Percentiles rank a stretch among this genome's conserved stretches.
Conservation (phyloP, 2,329 filamentous ascomycete genomes). For the Pseudogymnoascus sp. region DNA sequence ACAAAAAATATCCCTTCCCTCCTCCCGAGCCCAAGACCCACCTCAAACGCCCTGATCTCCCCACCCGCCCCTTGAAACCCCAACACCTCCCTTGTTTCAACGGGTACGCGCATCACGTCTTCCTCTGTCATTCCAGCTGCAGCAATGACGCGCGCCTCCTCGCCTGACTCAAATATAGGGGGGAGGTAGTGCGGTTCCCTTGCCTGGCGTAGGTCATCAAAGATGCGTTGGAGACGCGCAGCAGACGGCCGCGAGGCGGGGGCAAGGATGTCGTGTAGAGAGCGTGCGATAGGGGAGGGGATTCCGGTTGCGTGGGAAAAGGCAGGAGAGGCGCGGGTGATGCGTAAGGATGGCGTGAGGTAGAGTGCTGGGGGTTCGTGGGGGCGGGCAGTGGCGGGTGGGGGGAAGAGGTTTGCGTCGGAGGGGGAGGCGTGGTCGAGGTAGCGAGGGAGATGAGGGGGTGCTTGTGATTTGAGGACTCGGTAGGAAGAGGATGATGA, state of each 20-base stretch:
- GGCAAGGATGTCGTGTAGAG: slow-evolving; percentile 46
- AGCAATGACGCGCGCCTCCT: slow-evolving; percentile 48
- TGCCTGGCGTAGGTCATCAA: slow-evolving; percentile 48
- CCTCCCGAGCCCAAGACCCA: slow-evolving; percentile 50
- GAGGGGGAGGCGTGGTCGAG: slow-evolving; percentile 41
- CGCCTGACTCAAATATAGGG: slow-evolving; percentile 49
- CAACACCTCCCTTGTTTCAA: slow-evolving; percentile 48
- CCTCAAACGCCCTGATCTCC: slow-evolving; percentile 40
- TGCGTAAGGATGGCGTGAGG: slow-evolving; percentile 49
- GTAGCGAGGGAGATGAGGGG: slow-evolving; percentile 41
- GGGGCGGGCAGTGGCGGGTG: slow-evolving; percentile 24
- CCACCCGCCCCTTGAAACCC: slow-evolving; percentile 46
- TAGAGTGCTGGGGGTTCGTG: slow-evolving; percentile 48
- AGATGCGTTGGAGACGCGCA: slow-evolving; percentile 39
- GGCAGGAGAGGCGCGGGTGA: slow-evolving; percentile 46
- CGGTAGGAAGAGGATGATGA: slow-evolving; percentile 34
- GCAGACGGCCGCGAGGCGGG: slow-evolving; percentile 46
- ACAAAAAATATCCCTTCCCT: slow-evolving; percentile 56
- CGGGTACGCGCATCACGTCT: slow-evolving; percentile 42
- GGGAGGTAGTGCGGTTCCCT: slow-evolving; percentile 54
- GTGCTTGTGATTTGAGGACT: slow-evolving; percentile 47
- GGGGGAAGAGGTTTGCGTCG: slow-evolving; percentile 41
- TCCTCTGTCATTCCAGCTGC: slow-evolving; percentile 46
- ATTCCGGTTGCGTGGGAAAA: slow-evolving; percentile 50
- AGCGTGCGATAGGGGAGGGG: slow-evolving; percentile 39